Conservation (phyloP, 202 grass and related monocot species). For the Brachypodium distachyon region DNA sequence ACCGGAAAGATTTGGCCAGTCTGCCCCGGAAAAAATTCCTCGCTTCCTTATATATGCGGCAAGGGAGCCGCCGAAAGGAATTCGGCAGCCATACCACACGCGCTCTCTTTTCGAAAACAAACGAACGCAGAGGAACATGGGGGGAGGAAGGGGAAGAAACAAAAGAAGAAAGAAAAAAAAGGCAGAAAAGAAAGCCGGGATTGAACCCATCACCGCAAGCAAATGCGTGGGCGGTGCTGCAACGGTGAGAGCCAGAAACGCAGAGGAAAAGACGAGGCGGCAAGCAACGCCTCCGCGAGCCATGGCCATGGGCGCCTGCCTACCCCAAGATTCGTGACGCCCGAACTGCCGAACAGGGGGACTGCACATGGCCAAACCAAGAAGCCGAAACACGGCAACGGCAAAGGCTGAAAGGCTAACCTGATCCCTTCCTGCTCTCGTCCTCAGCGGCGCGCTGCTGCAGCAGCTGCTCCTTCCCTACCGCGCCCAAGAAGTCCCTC, state of each 20-base stretch:
- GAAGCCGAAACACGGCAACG: background rate
- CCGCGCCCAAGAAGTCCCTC: conserved; percentile 79
- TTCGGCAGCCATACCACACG: conserved; percentile 8
- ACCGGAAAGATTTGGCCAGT: conserved; percentile 28
- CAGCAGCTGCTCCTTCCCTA: conserved; percentile 37
- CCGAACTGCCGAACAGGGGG: background rate
- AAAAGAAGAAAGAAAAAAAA: too few species aligned
- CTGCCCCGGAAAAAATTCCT: background rate
- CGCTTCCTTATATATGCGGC: conserved; percentile 7
- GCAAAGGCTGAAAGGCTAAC: background rate
- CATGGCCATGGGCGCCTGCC: background rate
- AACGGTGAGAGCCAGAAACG: background rate
- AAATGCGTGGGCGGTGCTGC: background rate
- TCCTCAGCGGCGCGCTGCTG: background rate
- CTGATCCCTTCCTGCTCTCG: conserved; percentile 36
- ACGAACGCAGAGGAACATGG: background rate
- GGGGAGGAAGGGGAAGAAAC: too few species aligned
- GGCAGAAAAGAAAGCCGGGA: background rate
- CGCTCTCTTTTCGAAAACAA: background rate
- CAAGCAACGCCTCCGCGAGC: background rate
- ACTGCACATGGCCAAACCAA: background rate
- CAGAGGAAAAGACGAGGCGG: background rate
- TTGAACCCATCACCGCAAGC: background rate
- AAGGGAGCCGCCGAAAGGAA: conserved; percentile 21
- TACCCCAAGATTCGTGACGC: background rate